Conservation (phyloP, 306 rosid species). For the Quillaja saponaria region DNA sequence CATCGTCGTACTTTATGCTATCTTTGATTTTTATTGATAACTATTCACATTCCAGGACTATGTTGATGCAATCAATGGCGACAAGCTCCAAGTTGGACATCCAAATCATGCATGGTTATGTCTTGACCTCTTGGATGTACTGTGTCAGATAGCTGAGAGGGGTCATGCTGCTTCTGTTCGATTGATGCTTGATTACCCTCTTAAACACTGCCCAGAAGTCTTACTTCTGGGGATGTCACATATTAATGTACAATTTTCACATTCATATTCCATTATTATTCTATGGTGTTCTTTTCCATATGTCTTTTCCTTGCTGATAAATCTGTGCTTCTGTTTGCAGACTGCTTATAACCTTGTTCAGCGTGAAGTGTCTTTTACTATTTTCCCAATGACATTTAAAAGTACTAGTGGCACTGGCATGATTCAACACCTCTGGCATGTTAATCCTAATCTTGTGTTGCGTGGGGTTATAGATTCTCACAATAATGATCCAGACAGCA, state of each 20-base stretch:
- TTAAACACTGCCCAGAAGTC: constrained; percentile 84
- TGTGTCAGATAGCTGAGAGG: constrained; percentile 89
- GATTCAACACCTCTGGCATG: constrained; percentile 82
- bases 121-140: constrained; percentile 73
- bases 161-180: constrained; percentile 89
- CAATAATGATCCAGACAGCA: constrained; percentile 60
- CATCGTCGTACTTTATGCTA: not conserved
- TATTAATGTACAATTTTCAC: constrained; percentile 52
- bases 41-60: constrained; percentile 52
- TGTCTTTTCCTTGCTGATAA: constrained; percentile 20
- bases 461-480: constrained; percentile 73
- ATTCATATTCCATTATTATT: not conserved
- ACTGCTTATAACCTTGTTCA: constrained; percentile 89
- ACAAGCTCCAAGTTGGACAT: constrained; percentile 76
- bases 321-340: constrained; percentile 52
- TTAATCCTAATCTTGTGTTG: constrained; percentile 67
- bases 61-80: constrained; percentile 69
- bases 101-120: constrained; percentile 93
- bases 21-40: constrained; percentile 17
- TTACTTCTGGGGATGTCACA: constrained; percentile 92
- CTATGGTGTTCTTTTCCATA: not conserved
- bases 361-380: constrained; percentile 65
- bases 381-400: constrained; percentile 69
- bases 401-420: constrained; percentile 57
- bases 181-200: constrained; percentile 77